Conservation (phyloP, 2,329 filamentous ascomycete genomes). For the Colletotrichum caudatum region DNA sequence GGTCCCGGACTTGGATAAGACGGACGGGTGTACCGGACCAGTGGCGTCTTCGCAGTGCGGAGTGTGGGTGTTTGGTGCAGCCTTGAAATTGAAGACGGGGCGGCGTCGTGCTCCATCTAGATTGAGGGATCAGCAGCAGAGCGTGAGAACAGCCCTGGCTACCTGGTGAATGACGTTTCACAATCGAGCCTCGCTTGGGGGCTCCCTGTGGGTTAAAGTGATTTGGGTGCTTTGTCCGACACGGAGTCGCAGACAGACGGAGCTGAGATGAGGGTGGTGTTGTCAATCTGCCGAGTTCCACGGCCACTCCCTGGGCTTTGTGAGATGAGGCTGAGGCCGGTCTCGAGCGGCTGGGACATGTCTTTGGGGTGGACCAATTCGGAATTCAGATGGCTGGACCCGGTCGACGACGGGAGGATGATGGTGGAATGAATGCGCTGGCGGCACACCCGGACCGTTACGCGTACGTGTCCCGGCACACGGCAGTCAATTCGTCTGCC, state of each 20-base stretch:
- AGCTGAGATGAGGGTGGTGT: slow-evolving; percentile 10
- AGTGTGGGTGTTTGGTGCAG: slow-evolving; percentile 11
- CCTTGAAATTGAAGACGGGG: slow-evolving; percentile 30
- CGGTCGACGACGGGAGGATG: neutral
- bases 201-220: slow-evolving; percentile 11
- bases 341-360: slow-evolving; percentile 30
- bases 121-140: slow-evolving; percentile 39
- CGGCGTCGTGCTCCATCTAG: slow-evolving; percentile 39
- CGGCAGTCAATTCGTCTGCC: slow-evolving; percentile 1
- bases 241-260: slow-evolving; percentile 14
- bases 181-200: slow-evolving; percentile 6
- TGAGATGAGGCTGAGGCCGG: slow-evolving; percentile 14
- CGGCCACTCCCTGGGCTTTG: slow-evolving; percentile 20
- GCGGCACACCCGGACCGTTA: neutral
- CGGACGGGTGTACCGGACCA: neutral
- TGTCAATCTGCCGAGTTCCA: slow-evolving; percentile 30
- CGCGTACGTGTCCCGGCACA: neutral
- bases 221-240: slow-evolving; percentile 1
- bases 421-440: neutral
- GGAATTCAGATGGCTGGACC: slow-evolving; percentile 26
- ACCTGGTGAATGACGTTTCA: slow-evolving; percentile 29
- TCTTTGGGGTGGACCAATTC: neutral
- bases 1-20: slow-evolving; percentile 8
- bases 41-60: neutral
- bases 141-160: slow-evolving; percentile 12